Base-by-base conservation (phyloP, 805 yeast genomes). In the Clavispora santaluciae region DNA sequence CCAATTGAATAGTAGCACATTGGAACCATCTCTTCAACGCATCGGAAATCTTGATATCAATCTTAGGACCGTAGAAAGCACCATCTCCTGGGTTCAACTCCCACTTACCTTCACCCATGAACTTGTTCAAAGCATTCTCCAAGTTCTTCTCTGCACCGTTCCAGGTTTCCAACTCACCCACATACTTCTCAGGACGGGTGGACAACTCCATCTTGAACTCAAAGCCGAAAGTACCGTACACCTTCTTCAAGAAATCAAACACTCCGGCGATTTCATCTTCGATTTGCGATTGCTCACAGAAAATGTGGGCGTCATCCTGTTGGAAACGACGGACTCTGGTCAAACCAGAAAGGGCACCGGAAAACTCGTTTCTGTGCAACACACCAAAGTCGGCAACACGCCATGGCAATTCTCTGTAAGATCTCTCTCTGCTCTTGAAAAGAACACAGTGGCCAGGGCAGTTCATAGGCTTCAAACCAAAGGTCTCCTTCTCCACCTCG, bases 311-410 rank as follows among this genome's bases (percentile, higher is more conserved):
- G 70, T 91, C 99, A 67, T 91, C 99, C 73, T 91, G 99, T 69
- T 91, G 99, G 86, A 91, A 91, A 69, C 98, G 82, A 72, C 99
- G 86, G 35, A 93, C 98, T 72, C 99, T 85, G 42, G 99, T 93
- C 64, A 91, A 80, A 25, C 75, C 75, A 31, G 96, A 81, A 52
- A 91, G 75, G 10, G 98, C 97, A 68, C 98, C 98, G 31, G 93
- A 81, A 55, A 84, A 86, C 68, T 91, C 99, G 65, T 91, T 91
- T 75, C 99, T 83, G 73, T 91, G 99, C 53, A 91, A 76, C 40
- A 91, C 97, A 68, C 97, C 96, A 51, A 90, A 90, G 66, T 91
- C 99, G 44, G 98, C 96, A 69, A 88, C 95, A 75, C 99, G 86
- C 95, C 95, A 86, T 58, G 99, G 99, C 64, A 91, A 75, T 68